Conservation (phyloP, 1,139 yeast species). For the Geotrichum citri-aurantii region DNA sequence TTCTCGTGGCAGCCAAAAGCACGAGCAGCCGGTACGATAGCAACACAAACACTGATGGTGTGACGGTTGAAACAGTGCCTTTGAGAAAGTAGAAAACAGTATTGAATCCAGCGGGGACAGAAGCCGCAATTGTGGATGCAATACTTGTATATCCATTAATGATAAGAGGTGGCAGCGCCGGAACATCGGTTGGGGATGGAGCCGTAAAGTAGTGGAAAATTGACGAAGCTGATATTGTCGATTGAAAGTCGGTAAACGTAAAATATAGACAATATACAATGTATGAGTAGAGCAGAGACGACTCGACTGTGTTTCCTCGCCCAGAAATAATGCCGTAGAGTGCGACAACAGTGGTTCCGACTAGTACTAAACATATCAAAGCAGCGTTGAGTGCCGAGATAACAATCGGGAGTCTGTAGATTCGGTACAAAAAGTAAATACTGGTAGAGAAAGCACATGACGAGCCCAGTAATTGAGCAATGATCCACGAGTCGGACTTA, state of each 20-base stretch:
- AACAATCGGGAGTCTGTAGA: slow-evolving; percentile 67
- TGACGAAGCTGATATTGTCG: slow-evolving; percentile 27
- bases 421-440: slow-evolving; percentile 71
- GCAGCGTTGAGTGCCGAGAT: slow-evolving; percentile 71
- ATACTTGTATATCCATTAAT: slow-evolving; percentile 39
- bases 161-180: slow-evolving; percentile 37
- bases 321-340: slow-evolving; percentile 79
- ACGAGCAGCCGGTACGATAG: slow-evolving; percentile 81
- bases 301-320: slow-evolving; percentile 82
- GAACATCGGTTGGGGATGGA: slow-evolving; percentile 23
- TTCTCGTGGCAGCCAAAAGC: slow-evolving; percentile 88
- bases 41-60: slow-evolving; percentile 75
- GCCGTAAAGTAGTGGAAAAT: slow-evolving; percentile 27
- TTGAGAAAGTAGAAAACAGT: slow-evolving; percentile 65
- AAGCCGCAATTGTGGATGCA: slow-evolving; percentile 40
- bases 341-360: slow-evolving; percentile 69
- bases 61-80: slow-evolving; percentile 66
- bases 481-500: slow-evolving; percentile 74
- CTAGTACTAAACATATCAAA: slow-evolving; percentile 75
- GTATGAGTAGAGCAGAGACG: slow-evolving; percentile 79
- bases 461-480: slow-evolving; percentile 64
- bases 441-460: slow-evolving; percentile 74
- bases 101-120: slow-evolving; percentile 44
- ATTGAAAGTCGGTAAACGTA: slow-evolving; percentile 70
- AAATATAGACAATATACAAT: slow-evolving; percentile 89